These are phyloP conservation scores for Lithohypha guttulata DNA, from an alignment of 2,329 filamentous ascomycete genomes.

Conservation along the genomic window DNA sequence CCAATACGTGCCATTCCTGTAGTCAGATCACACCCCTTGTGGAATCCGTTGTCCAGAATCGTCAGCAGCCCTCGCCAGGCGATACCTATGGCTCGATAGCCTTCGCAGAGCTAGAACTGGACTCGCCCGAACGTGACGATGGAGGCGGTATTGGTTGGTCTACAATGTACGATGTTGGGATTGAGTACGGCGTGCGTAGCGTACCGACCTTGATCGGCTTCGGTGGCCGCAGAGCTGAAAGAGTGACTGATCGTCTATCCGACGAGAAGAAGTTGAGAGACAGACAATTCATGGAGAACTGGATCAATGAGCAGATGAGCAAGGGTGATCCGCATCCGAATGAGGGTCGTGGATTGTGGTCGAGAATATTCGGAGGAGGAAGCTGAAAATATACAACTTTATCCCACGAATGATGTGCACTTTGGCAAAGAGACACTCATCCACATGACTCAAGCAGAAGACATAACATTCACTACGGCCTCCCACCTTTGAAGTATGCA, in stretches of 20 bases:
- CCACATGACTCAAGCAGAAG: no score
- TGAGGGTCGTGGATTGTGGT: constrained; percentile 9
- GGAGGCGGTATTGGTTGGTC: constrained; percentile 11
- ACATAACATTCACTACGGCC: no score
- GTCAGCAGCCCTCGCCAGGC: constrained; percentile 8
- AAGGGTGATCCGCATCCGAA: constrained; percentile 17
- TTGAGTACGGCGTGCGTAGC: constrained; percentile 20
- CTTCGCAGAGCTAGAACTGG: constrained; percentile 20
- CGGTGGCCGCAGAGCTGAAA: constrained; percentile 19
- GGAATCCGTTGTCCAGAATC: constrained; percentile 15
- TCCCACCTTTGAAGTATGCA: no score
- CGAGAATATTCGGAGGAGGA: constrained; percentile 15
- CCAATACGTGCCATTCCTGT: constrained; percentile 19
- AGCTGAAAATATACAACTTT: neutral
- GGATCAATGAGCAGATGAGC: constrained; percentile 20
- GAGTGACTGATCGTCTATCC: constrained; percentile 18
- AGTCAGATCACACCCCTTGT: constrained; percentile 20
- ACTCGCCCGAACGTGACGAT: constrained; percentile 24
- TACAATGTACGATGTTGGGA: constrained; percentile 18
- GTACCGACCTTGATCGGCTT: constrained; percentile 21
- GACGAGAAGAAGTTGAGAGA: constrained; percentile 19
- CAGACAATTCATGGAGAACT: constrained; percentile 12
- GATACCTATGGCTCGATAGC: constrained; percentile 17
- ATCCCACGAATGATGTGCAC: no score
- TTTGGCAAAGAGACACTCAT: no score